phyloP scores from a whole-genome alignment of 352 stramenopile genomes.

The Phytophthora multivora region DNA sequence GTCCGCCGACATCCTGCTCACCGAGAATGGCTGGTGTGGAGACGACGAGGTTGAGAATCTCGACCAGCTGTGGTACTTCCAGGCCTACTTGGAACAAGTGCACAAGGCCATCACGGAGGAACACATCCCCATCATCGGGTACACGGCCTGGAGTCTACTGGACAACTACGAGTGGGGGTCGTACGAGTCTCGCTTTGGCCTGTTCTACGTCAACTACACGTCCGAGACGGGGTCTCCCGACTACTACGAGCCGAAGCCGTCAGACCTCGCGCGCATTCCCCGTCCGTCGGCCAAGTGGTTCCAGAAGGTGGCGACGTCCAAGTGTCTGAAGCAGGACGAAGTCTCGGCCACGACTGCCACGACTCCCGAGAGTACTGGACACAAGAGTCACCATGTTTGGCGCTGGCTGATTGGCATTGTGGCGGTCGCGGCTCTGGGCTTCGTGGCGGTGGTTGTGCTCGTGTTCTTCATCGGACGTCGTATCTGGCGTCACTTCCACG shows the following conservation, averaged over 20 bases:
- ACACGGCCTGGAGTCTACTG: slow-evolving; percentile 31
- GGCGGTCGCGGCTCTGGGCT: slow-evolving; percentile 16
- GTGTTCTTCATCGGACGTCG: slow-evolving; percentile 24
- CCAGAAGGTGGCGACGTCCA: slow-evolving; percentile 25
- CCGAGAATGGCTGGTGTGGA: slow-evolving; percentile 65
- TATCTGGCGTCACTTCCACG: slow-evolving; percentile 32
- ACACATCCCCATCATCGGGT: slow-evolving; percentile 31
- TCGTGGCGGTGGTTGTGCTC: slow-evolving; percentile 26
- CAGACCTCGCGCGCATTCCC: slow-evolving; percentile 39
- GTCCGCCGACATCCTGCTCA: slow-evolving; percentile 49
- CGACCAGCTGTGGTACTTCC: slow-evolving; percentile 41
- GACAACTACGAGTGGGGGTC: slow-evolving; percentile 39
- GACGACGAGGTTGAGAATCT: slow-evolving; percentile 51
- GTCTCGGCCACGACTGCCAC: slow-evolving; percentile 4
- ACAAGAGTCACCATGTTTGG: slow-evolving; percentile 27
- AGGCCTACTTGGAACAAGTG: slow-evolving; percentile 50
- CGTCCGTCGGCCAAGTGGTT: slow-evolving; percentile 45
- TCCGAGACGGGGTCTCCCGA: slow-evolving; percentile 22
- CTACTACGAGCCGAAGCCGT: slow-evolving; percentile 21
- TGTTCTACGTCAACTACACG: slow-evolving; percentile 64
- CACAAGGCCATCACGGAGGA: slow-evolving; percentile 45
- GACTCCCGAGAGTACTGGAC: slow-evolving; percentile 2
- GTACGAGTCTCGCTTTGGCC: slow-evolving; percentile 47
- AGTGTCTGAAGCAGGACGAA: slow-evolving; percentile 22
- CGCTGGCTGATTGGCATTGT: slow-evolving; percentile 32